phyloP scores from a whole-genome alignment of 345 rosid genomes.

The Adansonia digitata region DNA sequence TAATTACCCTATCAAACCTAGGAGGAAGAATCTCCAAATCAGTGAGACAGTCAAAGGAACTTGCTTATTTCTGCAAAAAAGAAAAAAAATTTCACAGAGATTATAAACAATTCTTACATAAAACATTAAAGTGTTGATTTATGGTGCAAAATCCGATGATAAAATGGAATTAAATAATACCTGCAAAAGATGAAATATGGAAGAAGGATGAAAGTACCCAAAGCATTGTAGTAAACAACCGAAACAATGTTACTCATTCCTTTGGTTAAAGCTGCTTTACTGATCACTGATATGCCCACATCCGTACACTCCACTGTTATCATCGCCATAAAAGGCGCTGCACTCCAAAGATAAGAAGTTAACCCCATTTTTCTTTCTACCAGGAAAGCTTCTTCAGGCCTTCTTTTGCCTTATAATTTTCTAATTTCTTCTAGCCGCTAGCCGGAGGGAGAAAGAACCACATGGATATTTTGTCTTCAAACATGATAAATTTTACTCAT shows the following conservation, averaged over 20 bases:
- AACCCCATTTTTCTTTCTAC: conserved; percentile 14
- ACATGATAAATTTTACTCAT: neutral
- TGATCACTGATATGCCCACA: conserved; percentile 32
- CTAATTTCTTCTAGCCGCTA: no score
- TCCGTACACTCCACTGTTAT: conserved; percentile 38
- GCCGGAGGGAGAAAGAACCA: neutral
- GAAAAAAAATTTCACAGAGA: neutral
- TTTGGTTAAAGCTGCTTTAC: conserved; percentile 41
- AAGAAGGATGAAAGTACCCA: conserved; percentile 37
- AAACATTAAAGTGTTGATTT: neutral
- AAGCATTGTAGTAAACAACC: conserved; percentile 45
- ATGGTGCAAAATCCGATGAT: neutral
- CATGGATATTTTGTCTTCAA: neutral
- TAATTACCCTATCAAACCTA: conserved; percentile 36
- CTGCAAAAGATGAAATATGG: conserved; percentile 38
- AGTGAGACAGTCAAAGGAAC: conserved; percentile 26
- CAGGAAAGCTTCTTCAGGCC: no score
- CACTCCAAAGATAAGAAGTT: neutral
- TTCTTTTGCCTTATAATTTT: no score
- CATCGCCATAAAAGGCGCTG: conserved; percentile 40
- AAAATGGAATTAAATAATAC: conserved; percentile 3
- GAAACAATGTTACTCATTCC: conserved; percentile 56
- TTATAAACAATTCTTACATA: neutral
- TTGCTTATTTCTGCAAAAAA: conserved; percentile 25
- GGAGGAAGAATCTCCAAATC: conserved; percentile 35